Evolutionary conservation across 257 asterid genomes (phyloP).

Genomic region (Phtheirospermum japonicum): DNA sequence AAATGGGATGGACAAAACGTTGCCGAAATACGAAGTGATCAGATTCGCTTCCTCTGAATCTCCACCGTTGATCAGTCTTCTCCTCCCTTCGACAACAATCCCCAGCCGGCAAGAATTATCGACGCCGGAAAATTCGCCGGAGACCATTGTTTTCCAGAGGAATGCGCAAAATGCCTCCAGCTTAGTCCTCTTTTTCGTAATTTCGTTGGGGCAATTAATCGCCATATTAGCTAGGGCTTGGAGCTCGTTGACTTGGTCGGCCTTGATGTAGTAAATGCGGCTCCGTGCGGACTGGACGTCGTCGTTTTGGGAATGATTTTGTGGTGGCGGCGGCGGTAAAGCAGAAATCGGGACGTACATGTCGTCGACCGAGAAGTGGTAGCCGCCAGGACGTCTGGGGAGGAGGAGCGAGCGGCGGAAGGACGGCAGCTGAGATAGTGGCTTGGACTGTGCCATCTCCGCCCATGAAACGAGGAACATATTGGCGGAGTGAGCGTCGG

Average conservation of each 20-base stretch:
- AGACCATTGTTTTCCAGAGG: slow-evolving; percentile 57
- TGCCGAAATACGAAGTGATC: background rate
- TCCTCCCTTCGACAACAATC: slow-evolving; percentile 13
- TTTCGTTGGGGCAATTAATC: slow-evolving; percentile 4
- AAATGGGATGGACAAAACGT: too few relatives aligned
- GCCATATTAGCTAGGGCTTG: slow-evolving; percentile 59
- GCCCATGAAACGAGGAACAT: slow-evolving; percentile 72
- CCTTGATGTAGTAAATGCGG: slow-evolving; percentile 54
- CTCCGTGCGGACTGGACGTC: slow-evolving; percentile 33
- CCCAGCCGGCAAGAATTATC: slow-evolving; percentile 44
- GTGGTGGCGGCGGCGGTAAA: slow-evolving; percentile 18
- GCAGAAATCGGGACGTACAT: slow-evolving; percentile 38
- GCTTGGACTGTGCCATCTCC: slow-evolving; percentile 45
- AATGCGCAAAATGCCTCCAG: slow-evolving; percentile 64
- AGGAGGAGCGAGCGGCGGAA: slow-evolving; percentile 59
- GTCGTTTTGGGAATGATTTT: slow-evolving; percentile 6
- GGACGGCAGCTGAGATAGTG: slow-evolving; percentile 44
- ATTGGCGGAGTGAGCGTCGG: slow-evolving; percentile 76
- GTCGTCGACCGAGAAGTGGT: slow-evolving; percentile 33
- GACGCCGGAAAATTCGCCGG: slow-evolving; percentile 5
- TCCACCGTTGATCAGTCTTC: background rate
- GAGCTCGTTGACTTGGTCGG: slow-evolving; percentile 36
- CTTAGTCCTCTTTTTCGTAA: slow-evolving; percentile 34
- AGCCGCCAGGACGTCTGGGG: slow-evolving; percentile 45
- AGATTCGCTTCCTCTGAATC: background rate